Percentiles rank a stretch among this genome's conserved stretches.
These are phyloP conservation scores for Pascua sp. DNA, from an alignment of 1,284 basidiomycete species.

Conservation along the genomic window DNA sequence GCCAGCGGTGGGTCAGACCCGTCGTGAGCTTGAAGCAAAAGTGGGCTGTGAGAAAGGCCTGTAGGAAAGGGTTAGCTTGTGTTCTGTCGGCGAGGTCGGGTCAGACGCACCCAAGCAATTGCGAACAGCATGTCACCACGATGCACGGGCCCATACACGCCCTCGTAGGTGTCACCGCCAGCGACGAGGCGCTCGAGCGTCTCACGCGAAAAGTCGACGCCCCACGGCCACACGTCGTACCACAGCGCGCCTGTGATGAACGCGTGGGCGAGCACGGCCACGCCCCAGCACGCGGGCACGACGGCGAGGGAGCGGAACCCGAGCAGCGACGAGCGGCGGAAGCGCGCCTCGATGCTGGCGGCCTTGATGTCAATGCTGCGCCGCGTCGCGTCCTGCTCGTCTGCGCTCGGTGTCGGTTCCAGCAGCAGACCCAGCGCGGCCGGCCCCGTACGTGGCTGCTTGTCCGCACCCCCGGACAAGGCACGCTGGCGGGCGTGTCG, in stretches of 20 bases:
- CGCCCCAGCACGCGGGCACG: conserved; percentile 41
- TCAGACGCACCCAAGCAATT: conserved; percentile 39
- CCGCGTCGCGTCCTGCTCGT: conserved; percentile 4
- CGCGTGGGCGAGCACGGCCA: conserved; percentile 31
- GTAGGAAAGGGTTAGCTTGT: not conserved
- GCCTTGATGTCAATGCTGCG: conserved; percentile 9
- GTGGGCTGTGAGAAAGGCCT: conserved; percentile 49
- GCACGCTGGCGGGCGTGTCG: not conserved
- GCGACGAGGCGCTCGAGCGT: conserved; percentile 36
- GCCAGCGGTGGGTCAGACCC: conserved; percentile 50
- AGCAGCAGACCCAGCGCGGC: conserved; percentile 8
- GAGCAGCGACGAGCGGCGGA: conserved; percentile 31
- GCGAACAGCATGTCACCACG: conserved; percentile 40
- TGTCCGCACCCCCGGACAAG: not conserved
- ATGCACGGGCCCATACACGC: conserved; percentile 22
- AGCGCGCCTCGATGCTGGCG: conserved; percentile 27
- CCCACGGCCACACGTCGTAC: conserved; percentile 45
- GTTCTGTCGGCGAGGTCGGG: not conserved
- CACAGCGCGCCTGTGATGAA: conserved; percentile 32
- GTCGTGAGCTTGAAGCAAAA: conserved; percentile 51
- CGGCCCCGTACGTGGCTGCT: not conserved
- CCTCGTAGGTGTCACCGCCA: conserved; percentile 21
- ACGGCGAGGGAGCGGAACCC: conserved; percentile 37
- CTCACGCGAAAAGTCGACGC: conserved; percentile 38
- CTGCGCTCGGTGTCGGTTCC: conserved; percentile 8